A percentile compares a stretch with the other conserved stretches of the same genome.
These are phyloP conservation scores for Talaromyces rugulosus DNA, from an alignment of 2,329 filamentous ascomycete genomes.

Conservation along the genomic window DNA sequence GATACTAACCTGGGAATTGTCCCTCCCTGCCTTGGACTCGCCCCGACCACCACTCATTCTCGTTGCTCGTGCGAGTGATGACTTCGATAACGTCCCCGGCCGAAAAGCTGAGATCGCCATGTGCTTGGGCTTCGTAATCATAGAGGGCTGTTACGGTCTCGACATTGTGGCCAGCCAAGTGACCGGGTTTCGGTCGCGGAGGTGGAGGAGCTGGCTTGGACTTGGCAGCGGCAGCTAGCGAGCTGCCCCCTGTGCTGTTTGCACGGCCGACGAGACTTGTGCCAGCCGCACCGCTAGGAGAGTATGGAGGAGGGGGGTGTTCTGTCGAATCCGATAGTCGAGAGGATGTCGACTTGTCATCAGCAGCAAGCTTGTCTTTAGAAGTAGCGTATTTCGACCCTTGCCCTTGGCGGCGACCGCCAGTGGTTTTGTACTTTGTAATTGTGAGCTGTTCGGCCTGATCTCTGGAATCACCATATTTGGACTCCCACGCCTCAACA, in stretches of 20 bases:
- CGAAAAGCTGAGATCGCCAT: slow-evolving; percentile 86
- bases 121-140: slow-evolving; percentile 92
- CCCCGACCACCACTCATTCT: slow-evolving; percentile 97
- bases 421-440: slow-evolving; percentile 86
- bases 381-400: slow-evolving; percentile 25
- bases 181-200: slow-evolving; percentile 76
- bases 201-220: slow-evolving; percentile 64
- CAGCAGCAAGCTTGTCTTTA: slow-evolving; percentile 34
- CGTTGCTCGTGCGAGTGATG: slow-evolving; percentile 72
- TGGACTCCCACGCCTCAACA: slow-evolving; percentile 83
- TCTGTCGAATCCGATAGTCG: slow-evolving; percentile 46
- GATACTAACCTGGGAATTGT: slow-evolving; percentile 79
- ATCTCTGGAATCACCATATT: slow-evolving; percentile 84
- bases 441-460: slow-evolving; percentile 82
- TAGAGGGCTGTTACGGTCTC: slow-evolving; percentile 90
- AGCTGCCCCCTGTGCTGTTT: slow-evolving; percentile 39
- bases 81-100: slow-evolving; percentile 91
- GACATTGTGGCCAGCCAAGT: slow-evolving; percentile 61
- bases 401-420: slow-evolving; percentile 43
- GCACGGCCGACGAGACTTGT: slow-evolving; percentile 23
- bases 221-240: slow-evolving; percentile 57
- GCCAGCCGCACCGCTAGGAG: slow-evolving; percentile 4
- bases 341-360: slow-evolving; percentile 31
- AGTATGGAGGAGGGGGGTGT: slow-evolving; percentile 52
- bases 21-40: slow-evolving; percentile 74